Evolutionary conservation across 495 filamentous ascomycete genomes (phyloP).

Genomic region (Penicillium atrosanguineum): DNA sequence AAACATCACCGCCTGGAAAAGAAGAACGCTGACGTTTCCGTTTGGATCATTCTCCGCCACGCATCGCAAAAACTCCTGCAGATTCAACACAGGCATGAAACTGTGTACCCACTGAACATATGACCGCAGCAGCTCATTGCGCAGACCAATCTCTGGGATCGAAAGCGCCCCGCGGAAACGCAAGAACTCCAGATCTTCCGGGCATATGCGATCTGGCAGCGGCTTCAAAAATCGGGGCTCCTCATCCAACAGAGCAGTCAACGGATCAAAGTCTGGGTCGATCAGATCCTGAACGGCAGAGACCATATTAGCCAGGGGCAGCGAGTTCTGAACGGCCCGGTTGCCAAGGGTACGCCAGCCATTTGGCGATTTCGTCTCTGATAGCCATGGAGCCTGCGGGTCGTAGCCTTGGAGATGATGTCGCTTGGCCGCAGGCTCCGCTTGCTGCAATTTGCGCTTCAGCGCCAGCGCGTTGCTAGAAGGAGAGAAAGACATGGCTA

Average conservation of each 20-base stretch:
- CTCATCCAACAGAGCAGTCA: conserved; percentile 41
- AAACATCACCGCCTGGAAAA: conserved; percentile 82
- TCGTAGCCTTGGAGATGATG: conserved; percentile 33
- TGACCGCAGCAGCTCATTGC: conserved; percentile 67
- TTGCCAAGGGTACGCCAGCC: conserved; percentile 32
- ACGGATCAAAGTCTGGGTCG: conserved; percentile 44
- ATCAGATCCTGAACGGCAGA: conserved; percentile 43
- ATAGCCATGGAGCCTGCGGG: conserved; percentile 38
- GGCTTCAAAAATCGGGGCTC: conserved; percentile 53
- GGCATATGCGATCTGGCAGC: conserved; percentile 49
- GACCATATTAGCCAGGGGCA: conserved; percentile 43
- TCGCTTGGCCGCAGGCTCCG: conserved; percentile 24
- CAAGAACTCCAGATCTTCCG: conserved; percentile 72
- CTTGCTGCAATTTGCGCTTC: conserved; percentile 33
- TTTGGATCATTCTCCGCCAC: conserved; percentile 57
- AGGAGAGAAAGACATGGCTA: conserved; percentile 21
- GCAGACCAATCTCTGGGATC: conserved; percentile 60
- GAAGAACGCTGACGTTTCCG: conserved; percentile 66
- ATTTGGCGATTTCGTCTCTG: conserved; percentile 26
- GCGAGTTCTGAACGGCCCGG: conserved; percentile 25
- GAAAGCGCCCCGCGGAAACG: conserved; percentile 69
- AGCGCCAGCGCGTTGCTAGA: conserved; percentile 15
- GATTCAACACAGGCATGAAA: conserved; percentile 78
- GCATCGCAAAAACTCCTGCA: conserved; percentile 64
- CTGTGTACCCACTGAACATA: conserved; percentile 84